Base-by-base conservation (phyloP, 305 asterid species). In the Plantago rigida region DNA sequence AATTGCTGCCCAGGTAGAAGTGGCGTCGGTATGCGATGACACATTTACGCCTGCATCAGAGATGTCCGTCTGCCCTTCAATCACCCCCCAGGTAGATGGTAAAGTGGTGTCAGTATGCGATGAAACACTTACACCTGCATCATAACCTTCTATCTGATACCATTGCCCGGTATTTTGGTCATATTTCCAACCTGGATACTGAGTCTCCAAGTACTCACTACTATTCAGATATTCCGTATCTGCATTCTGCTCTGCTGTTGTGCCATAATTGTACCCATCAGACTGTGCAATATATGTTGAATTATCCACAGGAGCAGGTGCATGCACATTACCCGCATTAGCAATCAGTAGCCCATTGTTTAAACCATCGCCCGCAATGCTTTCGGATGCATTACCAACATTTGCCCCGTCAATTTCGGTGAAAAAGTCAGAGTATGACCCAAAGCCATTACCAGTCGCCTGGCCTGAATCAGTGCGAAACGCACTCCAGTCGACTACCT, bases 181-280 rank as follows among this genome's bases (percentile, higher is more conserved):
- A 75, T 74, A 77, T 71, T 80, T 85, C 98, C 98, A 91, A 26
- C 98, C 96, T 0, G 98, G 95, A 77, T 87, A 87, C 29, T 75
- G 91, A 68, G 66, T 79, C 67, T 91, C 98, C 94, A 91, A 81
- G 71, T 82, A 79, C 75, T 87, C 78, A 47, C 69, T 72, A 75
- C 81, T 79, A 63, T 76, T 82, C 73, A 74, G 13, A 72, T 82
- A 87, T 75, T 69, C 79, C n/a, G 59, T 65, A 60, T 61, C 75
- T 19, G 81, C 51, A 54, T 62, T 78, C 77, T 67, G 84, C 53
- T 84, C 86, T 28, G 78, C 71, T 9, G 76, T 78, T 31, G 69
- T 57, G 46, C 74, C 83, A 76, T 76, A 65, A 58, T 46, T 67
- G 62, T 65, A 70, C 52, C 75, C 78, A 42, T 74, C 80, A 48